Evolutionary conservation across 2,329 filamentous ascomycete species (phyloP), one percentile per base, ranked within the genome.

Genomic region (Aureobasidium musti): DNA sequence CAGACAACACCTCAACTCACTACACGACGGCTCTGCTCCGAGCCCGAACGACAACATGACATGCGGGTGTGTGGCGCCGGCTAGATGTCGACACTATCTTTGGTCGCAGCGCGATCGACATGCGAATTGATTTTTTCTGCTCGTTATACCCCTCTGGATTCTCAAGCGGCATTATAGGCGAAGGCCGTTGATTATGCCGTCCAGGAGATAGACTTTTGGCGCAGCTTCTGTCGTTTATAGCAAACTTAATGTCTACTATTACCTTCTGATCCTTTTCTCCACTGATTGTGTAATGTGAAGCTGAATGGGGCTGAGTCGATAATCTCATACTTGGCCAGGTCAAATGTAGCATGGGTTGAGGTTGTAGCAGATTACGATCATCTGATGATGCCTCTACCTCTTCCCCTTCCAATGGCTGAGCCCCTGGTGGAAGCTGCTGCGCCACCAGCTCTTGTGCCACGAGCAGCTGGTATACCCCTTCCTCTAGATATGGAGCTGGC

Each of bases 401-500:
- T 75, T 11, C 72, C 77, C 60, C 77, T 73, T 13, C 71, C 72
- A 56, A 72, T 71, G 28, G 70, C 72, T 30, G 73, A 73, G 3
- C 74, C 72, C 39, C 72, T 70, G n/a, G 52, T 50, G 26, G 70
- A 66, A 26, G 68, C 70, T 8, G 70, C 70, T 49, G 72, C 70
- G 14, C 68, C 66, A 30, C 75, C 74, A 66, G 75, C 74, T 21
- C 67, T 67, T 6, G 69, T 39, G 3, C 45, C 64, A 13, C 59
- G 54, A 19, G 45, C 19, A 28, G 49, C 56, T 2, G 68, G 26
- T 3, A 45, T 33, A 3, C 69, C 68, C 23, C 66, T 68, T 45
- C 72, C 70, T 56, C 72, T 68, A 26, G 74, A 77, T 67, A 78
- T 74, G 5, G 74, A 74, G 63, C 78, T 78, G 17, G 75, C 68